Percentiles rank a stretch among this genome's conserved stretches.
Evolutionary conservation across 2,329 filamentous ascomycete species (phyloP).

Genomic region (Chaetomium sp.): DNA sequence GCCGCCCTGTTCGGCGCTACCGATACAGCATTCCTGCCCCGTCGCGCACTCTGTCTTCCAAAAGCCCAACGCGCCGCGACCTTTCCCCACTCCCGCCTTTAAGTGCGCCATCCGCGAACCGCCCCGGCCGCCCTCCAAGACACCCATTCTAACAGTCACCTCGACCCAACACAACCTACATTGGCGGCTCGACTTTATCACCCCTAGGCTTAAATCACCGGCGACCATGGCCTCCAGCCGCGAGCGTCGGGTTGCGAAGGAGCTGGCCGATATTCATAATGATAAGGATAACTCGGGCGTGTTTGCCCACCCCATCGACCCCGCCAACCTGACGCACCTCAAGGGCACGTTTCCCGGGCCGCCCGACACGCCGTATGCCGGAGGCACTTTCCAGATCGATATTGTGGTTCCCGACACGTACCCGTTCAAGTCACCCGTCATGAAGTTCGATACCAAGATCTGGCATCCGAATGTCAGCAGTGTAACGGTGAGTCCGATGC

Average conservation of each 20-base stretch:
- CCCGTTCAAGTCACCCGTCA: constrained; percentile 84
- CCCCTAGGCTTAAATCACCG: not conserved
- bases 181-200: not conserved
- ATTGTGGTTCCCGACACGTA: constrained; percentile 85
- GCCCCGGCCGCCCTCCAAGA: too few species aligned
- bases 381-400: constrained; percentile 74
- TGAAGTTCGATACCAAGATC: constrained; percentile 88
- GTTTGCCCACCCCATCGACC: constrained; percentile 56
- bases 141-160: not conserved
- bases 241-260: constrained; percentile 62
- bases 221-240: constrained; percentile 43
- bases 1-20: too few species aligned
- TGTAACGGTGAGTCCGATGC: constrained; percentile 60
- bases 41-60: too few species aligned
- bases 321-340: constrained; percentile 71
- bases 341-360: constrained; percentile 79
- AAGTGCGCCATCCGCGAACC: too few species aligned
- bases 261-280: constrained; percentile 65
- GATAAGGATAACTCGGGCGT: constrained; percentile 73
- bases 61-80: too few species aligned
- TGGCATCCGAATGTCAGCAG: constrained; percentile 98
- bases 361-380: constrained; percentile 88
- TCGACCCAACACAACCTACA: not conserved
- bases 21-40: too few species aligned
- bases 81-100: too few species aligned